phyloP scores from a whole-genome alignment of 768 basidiomycete species.

The Suillus weaverae region DNA sequence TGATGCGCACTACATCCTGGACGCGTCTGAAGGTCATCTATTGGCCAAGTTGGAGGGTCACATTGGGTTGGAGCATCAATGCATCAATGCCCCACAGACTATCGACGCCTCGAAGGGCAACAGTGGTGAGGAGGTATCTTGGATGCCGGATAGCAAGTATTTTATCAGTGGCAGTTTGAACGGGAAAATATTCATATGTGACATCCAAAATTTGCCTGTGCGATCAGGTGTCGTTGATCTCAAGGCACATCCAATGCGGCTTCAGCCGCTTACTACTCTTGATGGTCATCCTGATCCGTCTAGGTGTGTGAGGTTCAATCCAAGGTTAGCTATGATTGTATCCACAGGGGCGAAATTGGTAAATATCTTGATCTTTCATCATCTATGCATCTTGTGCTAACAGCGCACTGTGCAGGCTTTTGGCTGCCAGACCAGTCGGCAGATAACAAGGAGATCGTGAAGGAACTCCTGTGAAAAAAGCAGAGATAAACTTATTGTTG shows the following conservation, averaged over 20 bases:
- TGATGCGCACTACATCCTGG: conserved; percentile 89
- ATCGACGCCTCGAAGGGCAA: conserved; percentile 75
- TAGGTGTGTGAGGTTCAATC: conserved; percentile 89
- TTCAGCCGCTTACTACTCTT: conserved; percentile 51
- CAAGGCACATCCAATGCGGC: conserved; percentile 49
- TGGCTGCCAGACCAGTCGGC: conserved; percentile 65
- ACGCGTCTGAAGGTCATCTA: conserved; percentile 84
- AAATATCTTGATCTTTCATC: conserved; percentile 22
- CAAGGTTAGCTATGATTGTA: conserved; percentile 84
- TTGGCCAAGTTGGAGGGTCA: conserved; percentile 87
- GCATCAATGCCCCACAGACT: conserved; percentile 44
- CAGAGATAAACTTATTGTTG: conserved; percentile 9
- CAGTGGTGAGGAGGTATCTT: conserved; percentile 91
- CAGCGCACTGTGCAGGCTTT: conserved; percentile 45
- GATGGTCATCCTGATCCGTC: conserved; percentile 85
- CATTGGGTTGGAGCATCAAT: conserved; percentile 74
- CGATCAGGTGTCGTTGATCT: conserved; percentile 54
- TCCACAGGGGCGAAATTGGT: conserved; percentile 85
- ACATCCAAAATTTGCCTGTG: conserved; percentile 63
- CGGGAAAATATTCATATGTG: conserved; percentile 88
- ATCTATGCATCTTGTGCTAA: conserved; percentile 11
- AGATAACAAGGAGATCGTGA: conserved; percentile 70
- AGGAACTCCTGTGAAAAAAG: conserved; percentile 64
- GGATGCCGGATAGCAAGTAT: conserved; percentile 94
- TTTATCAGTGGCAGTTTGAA: conserved; percentile 83